These are phyloP conservation scores for Lachnellula cervina DNA, from an alignment of 2,329 filamentous ascomycete species.

Conservation along the genomic window DNA sequence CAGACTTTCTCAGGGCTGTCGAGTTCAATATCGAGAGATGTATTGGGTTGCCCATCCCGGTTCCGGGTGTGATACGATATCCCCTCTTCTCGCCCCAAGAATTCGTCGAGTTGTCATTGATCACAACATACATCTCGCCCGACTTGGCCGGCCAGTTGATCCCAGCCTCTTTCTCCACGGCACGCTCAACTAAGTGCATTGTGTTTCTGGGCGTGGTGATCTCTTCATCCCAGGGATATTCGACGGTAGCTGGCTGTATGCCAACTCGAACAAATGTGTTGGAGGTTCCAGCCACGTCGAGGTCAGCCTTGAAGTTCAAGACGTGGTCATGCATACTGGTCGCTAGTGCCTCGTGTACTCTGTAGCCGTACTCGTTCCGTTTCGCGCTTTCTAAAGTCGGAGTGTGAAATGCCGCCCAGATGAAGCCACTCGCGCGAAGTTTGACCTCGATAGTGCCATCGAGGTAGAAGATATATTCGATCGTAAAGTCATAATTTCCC, in stretches of 20 bases:
- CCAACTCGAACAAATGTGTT: slow-evolving; percentile 39
- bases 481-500: slow-evolving; percentile 52
- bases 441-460: slow-evolving; percentile 48
- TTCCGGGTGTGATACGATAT: slow-evolving; percentile 43
- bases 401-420: slow-evolving; percentile 42
- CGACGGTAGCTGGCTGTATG: slow-evolving; percentile 25
- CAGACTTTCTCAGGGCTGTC: slow-evolving; percentile 41
- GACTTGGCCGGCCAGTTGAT: slow-evolving; percentile 44
- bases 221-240: slow-evolving; percentile 44
- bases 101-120: slow-evolving; percentile 47
- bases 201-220: slow-evolving; percentile 43
- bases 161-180: slow-evolving; percentile 40
- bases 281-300: slow-evolving; percentile 44
- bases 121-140: slow-evolving; percentile 43
- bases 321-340: slow-evolving; percentile 53
- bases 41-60: slow-evolving; percentile 31
- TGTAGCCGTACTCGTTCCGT: slow-evolving; percentile 45
- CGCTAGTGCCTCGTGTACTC: slow-evolving; percentile 43
- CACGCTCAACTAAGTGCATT: slow-evolving; percentile 44
- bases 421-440: slow-evolving; percentile 46
- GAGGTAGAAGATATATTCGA: slow-evolving; percentile 46
- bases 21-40: slow-evolving; percentile 47
- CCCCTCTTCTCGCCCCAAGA: slow-evolving; percentile 47
- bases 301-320: slow-evolving; percentile 50
- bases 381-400: slow-evolving; percentile 27